Evolutionary conservation across 352 stramenopile species (phyloP), one percentile per base, ranked within the genome.

Genomic region (Phytophthora citricola): DNA sequence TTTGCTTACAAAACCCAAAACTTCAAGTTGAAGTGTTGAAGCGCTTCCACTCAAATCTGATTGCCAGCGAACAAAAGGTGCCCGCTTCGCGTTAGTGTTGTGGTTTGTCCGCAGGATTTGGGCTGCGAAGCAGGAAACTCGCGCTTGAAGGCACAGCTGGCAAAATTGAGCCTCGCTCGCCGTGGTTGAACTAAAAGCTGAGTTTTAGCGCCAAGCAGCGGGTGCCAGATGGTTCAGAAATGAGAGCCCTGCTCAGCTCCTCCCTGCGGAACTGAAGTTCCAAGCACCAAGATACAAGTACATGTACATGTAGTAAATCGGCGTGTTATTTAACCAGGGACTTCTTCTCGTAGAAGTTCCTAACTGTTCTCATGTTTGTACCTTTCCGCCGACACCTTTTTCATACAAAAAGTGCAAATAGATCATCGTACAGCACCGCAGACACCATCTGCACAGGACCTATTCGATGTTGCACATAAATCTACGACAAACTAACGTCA

Each of bases 21-120:
- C 36, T 69, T 69, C 61, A 69, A 69, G 20, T 69, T 69, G 45
- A 69, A 69, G 61, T 48, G 29, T 58, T 53, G 52, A 69, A 69
- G 27, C 61, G 53, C 61, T 26, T 64, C 61, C 53, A 69, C 61
- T 64, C 53, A 64, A 64, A 69, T 17, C 11, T 69, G 61, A 69
- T 69, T 64, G 61, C 61, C 59, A 9, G 44, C 34, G 10, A 41
- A 36, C 8, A 47, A 64, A 57, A 20, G 52, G 56, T 63, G 57
- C 46, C 22, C 12, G 24, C 15, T 11, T 41, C 31, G 24, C 24
- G n/a, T 56, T 62, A 55, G 32, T 48, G 4, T 11, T 36, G 45
- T 43, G 53, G 53, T 24, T 50, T 43, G 53, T 36, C 52, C 45
- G 39, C 34, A 22, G 17, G 46, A 51, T 54, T 66, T 53, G 34